Evolutionary conservation across 805 yeast genomes (phyloP).

Genomic region (Metschnikowia chrysomelidarum): DNA sequence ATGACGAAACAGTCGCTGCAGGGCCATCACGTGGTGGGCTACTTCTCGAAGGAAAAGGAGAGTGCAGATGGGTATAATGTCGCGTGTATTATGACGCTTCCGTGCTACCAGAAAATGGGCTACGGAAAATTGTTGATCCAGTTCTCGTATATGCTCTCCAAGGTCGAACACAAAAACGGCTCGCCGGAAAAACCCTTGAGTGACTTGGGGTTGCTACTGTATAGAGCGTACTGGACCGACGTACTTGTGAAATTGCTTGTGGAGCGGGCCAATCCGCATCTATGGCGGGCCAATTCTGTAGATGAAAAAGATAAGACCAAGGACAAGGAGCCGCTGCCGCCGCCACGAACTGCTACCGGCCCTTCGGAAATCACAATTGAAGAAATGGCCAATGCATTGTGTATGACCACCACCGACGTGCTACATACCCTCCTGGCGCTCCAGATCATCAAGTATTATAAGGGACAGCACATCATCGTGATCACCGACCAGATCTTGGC

Average conservation of each 20-base stretch:
- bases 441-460: conserved; percentile 85
- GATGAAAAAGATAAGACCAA: conserved; percentile 31
- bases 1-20: conserved; percentile 88
- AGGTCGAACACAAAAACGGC: conserved; percentile 86
- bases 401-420: conserved; percentile 96
- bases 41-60: conserved; percentile 95
- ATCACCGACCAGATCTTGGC: conserved; percentile 79
- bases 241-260: conserved; percentile 71
- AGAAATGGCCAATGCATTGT: conserved; percentile 78
- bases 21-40: conserved; percentile 96
- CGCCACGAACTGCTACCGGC: conserved; percentile 19
- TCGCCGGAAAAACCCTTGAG: conserved; percentile 97
- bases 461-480: conserved; percentile 90
- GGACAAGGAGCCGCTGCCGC: conserved; percentile 17
- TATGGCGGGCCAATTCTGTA: conserved; percentile 38
- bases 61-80: conserved; percentile 93
- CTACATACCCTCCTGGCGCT: conserved; percentile 89
- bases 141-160: conserved; percentile 87
- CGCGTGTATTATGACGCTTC: conserved; percentile 94
- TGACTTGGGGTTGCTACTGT: conserved; percentile 88
- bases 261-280: conserved; percentile 47
- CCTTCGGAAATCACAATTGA: conserved; percentile 72
- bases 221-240: conserved; percentile 96
- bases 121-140: conserved; percentile 90
- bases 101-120: conserved; percentile 95